phyloP scores from a whole-genome alignment of 78 protist genomes.

The Dictyostelium brefeldianum region DNA sequence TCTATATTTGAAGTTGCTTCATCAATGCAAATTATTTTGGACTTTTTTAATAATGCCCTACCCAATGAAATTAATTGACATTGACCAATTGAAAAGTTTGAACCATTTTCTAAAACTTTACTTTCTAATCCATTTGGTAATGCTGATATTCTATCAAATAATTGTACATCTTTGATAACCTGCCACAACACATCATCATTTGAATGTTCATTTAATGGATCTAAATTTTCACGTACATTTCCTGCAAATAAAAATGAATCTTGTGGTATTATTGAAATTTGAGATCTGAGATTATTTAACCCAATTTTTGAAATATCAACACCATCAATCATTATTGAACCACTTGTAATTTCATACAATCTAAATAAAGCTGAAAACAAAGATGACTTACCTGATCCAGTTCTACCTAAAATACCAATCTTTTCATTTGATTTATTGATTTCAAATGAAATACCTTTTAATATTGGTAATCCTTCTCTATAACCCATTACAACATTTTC shows the following conservation, averaged over 20 bases:
- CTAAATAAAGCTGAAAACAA: slow-evolving; percentile 82
- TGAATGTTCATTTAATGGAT: slow-evolving; percentile 45
- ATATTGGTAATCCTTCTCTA: slow-evolving; percentile 86
- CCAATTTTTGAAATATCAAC: slow-evolving; percentile 73
- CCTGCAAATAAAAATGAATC: slow-evolving; percentile 94
- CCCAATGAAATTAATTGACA: slow-evolving; percentile 97
- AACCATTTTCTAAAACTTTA: slow-evolving; percentile 75
- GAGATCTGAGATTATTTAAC: slow-evolving; percentile 64
- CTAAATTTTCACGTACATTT: slow-evolving; percentile 43
- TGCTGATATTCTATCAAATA: slow-evolving; percentile 20
- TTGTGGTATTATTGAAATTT: slow-evolving; percentile 93
- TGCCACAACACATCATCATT: slow-evolving; percentile 75
- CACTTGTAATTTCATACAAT: slow-evolving; percentile 63
- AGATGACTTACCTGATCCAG: slow-evolving; percentile 91
- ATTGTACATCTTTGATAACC: slow-evolving; percentile 72
- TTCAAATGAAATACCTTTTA: slow-evolving; percentile 50
- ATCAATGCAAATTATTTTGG: slow-evolving; percentile 90
- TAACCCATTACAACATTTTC: slow-evolving; percentile 80
- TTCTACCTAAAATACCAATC: slow-evolving; percentile 93
- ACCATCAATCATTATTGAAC: slow-evolving; percentile 81
- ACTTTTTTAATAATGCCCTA: slow-evolving; percentile 92
- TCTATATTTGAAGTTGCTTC: slow-evolving; percentile 97
- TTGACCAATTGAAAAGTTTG: slow-evolving; percentile 90
- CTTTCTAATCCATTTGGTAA: slow-evolving; percentile 44
- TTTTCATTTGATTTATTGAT: slow-evolving; percentile 79